Conservation (phyloP, 2,329 filamentous ascomycete genomes). For the Aspergillus awamori region DNA sequence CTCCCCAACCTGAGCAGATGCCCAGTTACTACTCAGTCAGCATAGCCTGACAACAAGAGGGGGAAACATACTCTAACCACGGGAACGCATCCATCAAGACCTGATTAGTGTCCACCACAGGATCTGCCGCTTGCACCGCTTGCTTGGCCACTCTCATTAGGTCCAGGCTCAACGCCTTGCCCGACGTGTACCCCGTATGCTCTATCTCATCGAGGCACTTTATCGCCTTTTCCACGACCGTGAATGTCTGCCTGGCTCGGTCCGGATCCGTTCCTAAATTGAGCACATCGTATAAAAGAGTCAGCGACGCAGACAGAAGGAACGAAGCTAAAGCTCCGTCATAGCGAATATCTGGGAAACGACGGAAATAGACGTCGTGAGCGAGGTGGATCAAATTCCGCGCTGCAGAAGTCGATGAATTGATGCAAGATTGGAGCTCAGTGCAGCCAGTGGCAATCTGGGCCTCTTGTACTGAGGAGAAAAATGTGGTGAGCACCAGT, state of each 20-base stretch:
- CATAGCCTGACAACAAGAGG: background rate
- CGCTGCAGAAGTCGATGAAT: constrained; percentile 12
- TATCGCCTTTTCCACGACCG: constrained; percentile 18
- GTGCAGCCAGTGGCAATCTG: constrained; percentile 6
- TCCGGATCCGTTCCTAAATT: constrained; percentile 11
- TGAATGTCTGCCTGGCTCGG: constrained; percentile 14
- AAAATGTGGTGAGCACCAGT: constrained; percentile 17
- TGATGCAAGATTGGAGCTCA: constrained; percentile 11
- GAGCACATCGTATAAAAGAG: constrained; percentile 18
- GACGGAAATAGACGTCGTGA: constrained; percentile 17
- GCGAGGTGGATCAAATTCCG: constrained; percentile 15
- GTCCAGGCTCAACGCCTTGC: constrained; percentile 20
- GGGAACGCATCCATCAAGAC: constrained; percentile 17
- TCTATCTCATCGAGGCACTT: constrained; percentile 21
- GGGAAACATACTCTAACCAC: constrained; percentile 18
- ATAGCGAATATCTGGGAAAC: constrained; percentile 17
- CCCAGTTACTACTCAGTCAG: constrained; percentile 9
- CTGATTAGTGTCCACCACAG: constrained; percentile 17
- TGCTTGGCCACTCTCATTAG: constrained; percentile 23
- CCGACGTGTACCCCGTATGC: constrained; percentile 17
- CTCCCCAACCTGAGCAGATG: background rate
- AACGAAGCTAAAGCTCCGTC: constrained; percentile 16
- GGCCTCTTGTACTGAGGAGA: constrained; percentile 11
- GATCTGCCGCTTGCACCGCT: constrained; percentile 13
- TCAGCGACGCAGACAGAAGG: constrained; percentile 15